These are phyloP conservation scores for Drechmeria coniospora DNA, from an alignment of 2,329 filamentous ascomycete species.

Conservation along the genomic window DNA sequence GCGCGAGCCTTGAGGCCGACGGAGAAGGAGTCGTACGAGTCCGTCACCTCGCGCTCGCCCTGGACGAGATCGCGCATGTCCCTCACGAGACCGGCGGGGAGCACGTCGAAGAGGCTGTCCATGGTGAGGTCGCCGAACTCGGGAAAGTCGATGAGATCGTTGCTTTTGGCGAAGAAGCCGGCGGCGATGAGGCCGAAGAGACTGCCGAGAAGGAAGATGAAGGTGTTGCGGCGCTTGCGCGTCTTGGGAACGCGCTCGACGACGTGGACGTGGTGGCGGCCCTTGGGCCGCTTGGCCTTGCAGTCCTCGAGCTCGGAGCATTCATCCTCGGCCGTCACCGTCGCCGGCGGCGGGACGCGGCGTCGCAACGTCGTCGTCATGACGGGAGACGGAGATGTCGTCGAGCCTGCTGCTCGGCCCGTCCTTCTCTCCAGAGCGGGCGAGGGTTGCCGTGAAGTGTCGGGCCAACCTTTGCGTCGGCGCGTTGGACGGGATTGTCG, in stretches of 20 bases:
- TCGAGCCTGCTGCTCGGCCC: no score
- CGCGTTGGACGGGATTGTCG: no score
- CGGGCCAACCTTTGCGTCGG: no score
- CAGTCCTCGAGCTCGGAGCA: no score
- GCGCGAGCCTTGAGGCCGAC: slow-evolving; percentile 70
- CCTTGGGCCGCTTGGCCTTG: no score
- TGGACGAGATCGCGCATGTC: slow-evolving; percentile 79
- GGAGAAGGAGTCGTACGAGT: slow-evolving; percentile 86
- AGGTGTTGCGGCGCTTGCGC: slow-evolving; percentile 59
- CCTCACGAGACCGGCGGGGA: slow-evolving; percentile 71
- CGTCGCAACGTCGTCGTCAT: no score
- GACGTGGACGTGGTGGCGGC: slow-evolving; percentile 29
- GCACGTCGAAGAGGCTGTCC: slow-evolving; percentile 71
- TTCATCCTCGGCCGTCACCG: no score
- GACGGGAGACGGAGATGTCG: no score
- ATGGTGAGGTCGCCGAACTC: slow-evolving; percentile 60
- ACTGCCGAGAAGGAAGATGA: slow-evolving; percentile 78
- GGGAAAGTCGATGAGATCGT: slow-evolving; percentile 73
- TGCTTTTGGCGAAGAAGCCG: slow-evolving; percentile 76
- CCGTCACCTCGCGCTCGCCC: slow-evolving; percentile 65
- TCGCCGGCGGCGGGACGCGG: no score
- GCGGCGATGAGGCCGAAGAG: slow-evolving; percentile 83
- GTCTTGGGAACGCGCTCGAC: slow-evolving; percentile 30
- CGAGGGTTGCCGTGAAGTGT: no score
- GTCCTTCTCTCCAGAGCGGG: no score